A percentile compares a stretch with the other conserved stretches of the same genome.
Evolutionary conservation across 257 asterid genomes (phyloP).

Genomic region (Solanum stenotomum): DNA sequence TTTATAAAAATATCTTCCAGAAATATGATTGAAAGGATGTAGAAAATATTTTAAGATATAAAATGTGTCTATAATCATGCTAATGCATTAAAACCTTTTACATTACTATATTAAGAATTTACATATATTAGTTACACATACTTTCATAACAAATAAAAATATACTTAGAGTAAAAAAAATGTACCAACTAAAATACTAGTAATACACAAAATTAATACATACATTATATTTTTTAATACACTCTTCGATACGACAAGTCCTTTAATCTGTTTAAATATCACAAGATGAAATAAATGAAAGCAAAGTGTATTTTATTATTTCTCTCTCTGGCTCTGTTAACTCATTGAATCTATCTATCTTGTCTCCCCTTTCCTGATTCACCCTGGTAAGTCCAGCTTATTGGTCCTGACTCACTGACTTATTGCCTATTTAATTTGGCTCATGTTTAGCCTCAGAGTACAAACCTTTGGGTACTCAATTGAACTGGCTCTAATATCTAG

Average conservation of each 20-base stretch:
- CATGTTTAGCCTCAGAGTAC: neutral
- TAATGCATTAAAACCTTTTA: no score
- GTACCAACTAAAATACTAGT: neutral
- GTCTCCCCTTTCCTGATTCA: neutral
- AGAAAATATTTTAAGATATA: neutral
- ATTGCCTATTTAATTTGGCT: neutral
- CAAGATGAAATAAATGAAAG: neutral
- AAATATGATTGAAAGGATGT: neutral
- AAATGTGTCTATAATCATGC: no score
- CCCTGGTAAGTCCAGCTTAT: neutral
- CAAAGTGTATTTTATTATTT: neutral
- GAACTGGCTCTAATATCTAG: neutral
- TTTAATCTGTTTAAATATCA: neutral
- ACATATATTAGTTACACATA: no score
- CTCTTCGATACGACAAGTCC: neutral
- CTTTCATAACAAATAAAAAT: neutral
- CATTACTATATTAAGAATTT: no score
- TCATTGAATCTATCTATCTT: neutral
- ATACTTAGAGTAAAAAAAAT: no score
- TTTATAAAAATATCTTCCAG: no score
- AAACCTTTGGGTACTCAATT: neutral
- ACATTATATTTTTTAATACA: neutral
- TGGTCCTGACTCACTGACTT: neutral
- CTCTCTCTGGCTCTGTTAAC: neutral
- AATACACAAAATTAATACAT: neutral